phyloP scores from a whole-genome alignment of 2,329 filamentous ascomycete genomes.

The Colletotrichum shisoi region DNA sequence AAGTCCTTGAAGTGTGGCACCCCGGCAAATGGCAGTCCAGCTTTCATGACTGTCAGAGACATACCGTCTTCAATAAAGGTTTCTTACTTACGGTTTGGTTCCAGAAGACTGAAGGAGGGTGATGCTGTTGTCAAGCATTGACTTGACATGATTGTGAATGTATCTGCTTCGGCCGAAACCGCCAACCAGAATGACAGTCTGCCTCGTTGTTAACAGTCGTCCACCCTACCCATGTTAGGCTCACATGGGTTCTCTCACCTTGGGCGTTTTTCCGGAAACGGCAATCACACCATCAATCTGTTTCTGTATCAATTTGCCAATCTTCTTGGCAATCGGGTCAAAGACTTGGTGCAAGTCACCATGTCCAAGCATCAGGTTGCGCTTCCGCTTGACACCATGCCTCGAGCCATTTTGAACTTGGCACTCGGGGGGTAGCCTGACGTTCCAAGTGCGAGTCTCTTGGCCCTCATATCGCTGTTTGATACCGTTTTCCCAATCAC shows the following conservation, averaged over 20 bases:
- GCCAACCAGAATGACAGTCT: constrained; percentile 52
- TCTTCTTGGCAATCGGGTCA: constrained; percentile 39
- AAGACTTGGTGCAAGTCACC: constrained; percentile 43
- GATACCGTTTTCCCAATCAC: constrained; percentile 44
- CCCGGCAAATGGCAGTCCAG: constrained; percentile 49
- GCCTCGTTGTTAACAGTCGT: not conserved
- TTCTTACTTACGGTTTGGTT: constrained; percentile 47
- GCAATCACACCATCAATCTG: constrained; percentile 42
- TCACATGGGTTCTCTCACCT: constrained; percentile 39
- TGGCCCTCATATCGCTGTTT: constrained; percentile 41
- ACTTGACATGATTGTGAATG: constrained; percentile 42
- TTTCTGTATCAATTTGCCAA: constrained; percentile 41
- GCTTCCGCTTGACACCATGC: constrained; percentile 10
- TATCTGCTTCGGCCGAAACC: constrained; percentile 50
- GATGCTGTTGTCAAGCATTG: not conserved
- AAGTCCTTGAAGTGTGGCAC: constrained; percentile 46
- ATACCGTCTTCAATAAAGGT: fast-evolving
- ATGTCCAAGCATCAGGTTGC: not conserved
- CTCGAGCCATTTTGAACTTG: not conserved
- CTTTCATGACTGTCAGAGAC: constrained; percentile 36
- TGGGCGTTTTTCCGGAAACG: constrained; percentile 40
- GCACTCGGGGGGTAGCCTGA: constrained; percentile 40
- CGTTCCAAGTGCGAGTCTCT: constrained; percentile 20
- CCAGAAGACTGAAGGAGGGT: constrained; percentile 47
- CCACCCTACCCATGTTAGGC: not conserved